Evolutionary conservation across 2,329 filamentous ascomycete genomes (phyloP).

Genomic region (Sclerotinia spermophila): DNA sequence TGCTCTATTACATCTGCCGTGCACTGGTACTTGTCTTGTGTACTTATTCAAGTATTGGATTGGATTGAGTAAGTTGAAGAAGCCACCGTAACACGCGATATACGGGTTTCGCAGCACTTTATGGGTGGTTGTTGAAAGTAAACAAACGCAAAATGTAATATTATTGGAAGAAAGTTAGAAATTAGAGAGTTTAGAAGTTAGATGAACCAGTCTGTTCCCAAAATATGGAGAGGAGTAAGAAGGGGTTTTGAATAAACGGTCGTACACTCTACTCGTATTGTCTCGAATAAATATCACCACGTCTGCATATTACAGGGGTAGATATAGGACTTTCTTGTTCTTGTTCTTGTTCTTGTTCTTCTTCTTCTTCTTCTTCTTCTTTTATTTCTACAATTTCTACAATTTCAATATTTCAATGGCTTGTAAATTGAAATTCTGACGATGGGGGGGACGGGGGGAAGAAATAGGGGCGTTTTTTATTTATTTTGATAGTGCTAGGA

Average conservation of each 20-base stretch:
- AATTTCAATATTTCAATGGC: not conserved
- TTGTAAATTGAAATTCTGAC: not conserved
- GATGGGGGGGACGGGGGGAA: not conserved
- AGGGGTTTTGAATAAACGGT: slow-evolving; percentile 13
- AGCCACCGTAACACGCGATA: slow-evolving; percentile 16
- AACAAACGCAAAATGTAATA: slow-evolving; percentile 4
- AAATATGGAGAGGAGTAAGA: slow-evolving; percentile 18
- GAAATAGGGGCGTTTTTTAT: slow-evolving; percentile 14
- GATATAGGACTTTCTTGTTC: slow-evolving; percentile 5
- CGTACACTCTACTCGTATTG: slow-evolving; percentile 24
- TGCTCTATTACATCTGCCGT: slow-evolving; percentile 12
- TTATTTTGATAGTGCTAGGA: not conserved
- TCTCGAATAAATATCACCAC: slow-evolving; percentile 28
- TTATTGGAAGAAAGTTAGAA: slow-evolving; percentile 3
- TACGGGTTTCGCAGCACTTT: not conserved
- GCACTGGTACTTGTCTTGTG: not conserved
- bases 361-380: slow-evolving; percentile 7
- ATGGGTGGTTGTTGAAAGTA: slow-evolving; percentile 1
- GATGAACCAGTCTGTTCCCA: slow-evolving; percentile 11
- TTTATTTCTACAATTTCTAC: too few species aligned
- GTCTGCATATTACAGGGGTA: slow-evolving; percentile 25
- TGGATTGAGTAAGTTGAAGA: not conserved
- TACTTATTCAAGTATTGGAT: not conserved
- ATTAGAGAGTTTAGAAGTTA: not conserved
- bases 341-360: too few species aligned